Base-by-base conservation (phyloP, 2,329 filamentous ascomycete genomes). In the Ophiosphaerella herpotricha region DNA sequence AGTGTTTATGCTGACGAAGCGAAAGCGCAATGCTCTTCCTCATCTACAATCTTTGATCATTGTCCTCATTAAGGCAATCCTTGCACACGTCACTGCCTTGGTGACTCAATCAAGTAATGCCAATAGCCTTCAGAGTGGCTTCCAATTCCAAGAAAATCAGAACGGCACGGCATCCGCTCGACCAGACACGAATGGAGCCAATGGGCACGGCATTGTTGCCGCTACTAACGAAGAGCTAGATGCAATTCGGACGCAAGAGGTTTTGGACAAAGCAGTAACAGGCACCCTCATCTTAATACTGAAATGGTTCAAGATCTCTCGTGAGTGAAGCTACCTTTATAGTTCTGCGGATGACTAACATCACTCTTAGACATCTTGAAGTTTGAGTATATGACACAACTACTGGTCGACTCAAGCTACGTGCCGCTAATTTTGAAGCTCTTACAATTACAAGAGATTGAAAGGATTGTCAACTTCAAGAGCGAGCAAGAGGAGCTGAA, bases 271-370 rank as follows among this genome's bases (percentile, higher is more conserved):
- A 74, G 93, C 93, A 0, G 87, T 96, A 18, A 94, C 91, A n/a
- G 92, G 89, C 1, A 88, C 91, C 47, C 76, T 99, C 24, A 77
- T 99, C 24, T 78, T 96, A n/a, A 75, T 97, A 38, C 71, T 97
- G 53, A 99, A 97, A 74, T 99, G 94, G 94, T 88, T 97, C 64
- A 95, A 96, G 71, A 79, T 96, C 46, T 97, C 91, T 50, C 94
- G 91, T 95, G 78, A 79, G 90, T 79, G 31, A 24, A 39, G 4
- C 29, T 6, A 5, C 11, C 18, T 14, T 7, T 11, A 12, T 14
- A 4, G 8, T 13, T 7, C 11, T 14, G 5, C 21, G n/a, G 9
- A 12, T 33, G 12, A 33, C 39, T 47, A 16, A 41, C 18, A 6
- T 13, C 4, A 24, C 2, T 11, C 16, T 7, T 34, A 95, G 91